A percentile compares a stretch with the other conserved stretches of the same genome.
Conservation (phyloP, 176 grass and related monocot species). For the Raddia distichophylla region DNA sequence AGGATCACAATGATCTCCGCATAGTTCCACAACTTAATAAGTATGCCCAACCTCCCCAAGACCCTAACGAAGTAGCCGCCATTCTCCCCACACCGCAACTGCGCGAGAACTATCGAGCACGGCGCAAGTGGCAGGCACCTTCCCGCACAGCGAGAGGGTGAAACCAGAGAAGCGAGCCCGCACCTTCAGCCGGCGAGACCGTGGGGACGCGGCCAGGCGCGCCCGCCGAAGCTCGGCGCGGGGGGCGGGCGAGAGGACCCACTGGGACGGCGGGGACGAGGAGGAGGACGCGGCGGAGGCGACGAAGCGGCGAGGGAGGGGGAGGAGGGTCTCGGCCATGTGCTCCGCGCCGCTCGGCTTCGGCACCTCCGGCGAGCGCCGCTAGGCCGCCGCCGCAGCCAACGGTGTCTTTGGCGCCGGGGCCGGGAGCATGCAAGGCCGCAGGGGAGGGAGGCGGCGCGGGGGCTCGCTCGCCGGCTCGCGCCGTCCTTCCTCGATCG, state of each 20-base stretch:
- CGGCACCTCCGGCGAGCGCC: background rate
- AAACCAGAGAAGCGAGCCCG: background rate
- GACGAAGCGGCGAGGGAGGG: constrained; percentile 39
- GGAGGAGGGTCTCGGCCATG: constrained; percentile 70
- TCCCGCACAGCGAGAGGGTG: background rate
- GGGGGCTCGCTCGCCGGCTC: background rate
- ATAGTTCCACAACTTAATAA: background rate
- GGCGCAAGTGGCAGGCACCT: background rate
- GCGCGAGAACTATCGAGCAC: background rate
- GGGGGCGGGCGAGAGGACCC: constrained; percentile 21
- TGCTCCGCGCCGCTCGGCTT: background rate
- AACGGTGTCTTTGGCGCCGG: background rate
- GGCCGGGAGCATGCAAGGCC: constrained; percentile 32
- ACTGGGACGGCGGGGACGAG: constrained; percentile 17
- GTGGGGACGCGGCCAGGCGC: constrained; percentile 1
- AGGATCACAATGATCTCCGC: background rate
- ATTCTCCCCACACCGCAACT: background rate
- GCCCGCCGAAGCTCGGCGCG: constrained; percentile 33
- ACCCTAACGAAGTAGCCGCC: background rate
- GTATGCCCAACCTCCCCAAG: constrained; percentile 2
- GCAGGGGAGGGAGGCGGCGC: background rate
- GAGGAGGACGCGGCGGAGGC: constrained; percentile 14
- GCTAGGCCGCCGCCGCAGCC: constrained; percentile 34
- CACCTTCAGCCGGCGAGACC: constrained; percentile 56
- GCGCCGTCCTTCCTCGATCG: background rate